A percentile compares a stretch with the other conserved stretches of the same genome.
These are phyloP conservation scores for Suillus subaureus DNA, from an alignment of 768 basidiomycete genomes.

Conservation along the genomic window DNA sequence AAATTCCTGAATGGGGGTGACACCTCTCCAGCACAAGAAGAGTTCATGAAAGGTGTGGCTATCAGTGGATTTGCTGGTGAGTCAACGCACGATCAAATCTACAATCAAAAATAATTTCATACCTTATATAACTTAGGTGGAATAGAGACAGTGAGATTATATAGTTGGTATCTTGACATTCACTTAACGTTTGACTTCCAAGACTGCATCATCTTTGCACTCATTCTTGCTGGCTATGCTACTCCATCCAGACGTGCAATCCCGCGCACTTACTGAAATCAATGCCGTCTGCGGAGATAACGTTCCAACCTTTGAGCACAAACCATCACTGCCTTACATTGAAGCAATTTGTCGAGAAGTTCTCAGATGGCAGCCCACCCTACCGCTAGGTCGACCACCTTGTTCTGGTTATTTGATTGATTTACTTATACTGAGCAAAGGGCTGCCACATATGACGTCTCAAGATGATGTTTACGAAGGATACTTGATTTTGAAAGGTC, in stretches of 20 bases:
- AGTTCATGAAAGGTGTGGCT: conserved; percentile 6
- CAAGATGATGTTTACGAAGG: conserved; percentile 21
- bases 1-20: neutral
- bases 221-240: conserved; percentile 29
- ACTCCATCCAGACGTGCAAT: conserved; percentile 28
- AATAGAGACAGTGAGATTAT: conserved; percentile 22
- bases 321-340: conserved; percentile 26
- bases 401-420: neutral
- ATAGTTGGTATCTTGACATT: neutral
- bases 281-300: conserved; percentile 25
- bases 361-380: conserved; percentile 22
- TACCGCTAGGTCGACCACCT: conserved; percentile 14
- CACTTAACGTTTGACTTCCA: neutral
- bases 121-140: conserved; percentile 13
- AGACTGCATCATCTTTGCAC: conserved; percentile 20
- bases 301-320: conserved; percentile 29
- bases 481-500: conserved; percentile 25
- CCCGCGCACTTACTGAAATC: conserved; percentile 28
- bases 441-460: conserved; percentile 17
- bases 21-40: neutral
- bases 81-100: neutral
- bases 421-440: neutral
- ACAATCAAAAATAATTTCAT: neutral
- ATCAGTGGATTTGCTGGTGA: conserved; percentile 7
- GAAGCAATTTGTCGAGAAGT: conserved; percentile 28